Conservation (phyloP, 2,329 filamentous ascomycete species). For the Verticillium tricorpus region DNA sequence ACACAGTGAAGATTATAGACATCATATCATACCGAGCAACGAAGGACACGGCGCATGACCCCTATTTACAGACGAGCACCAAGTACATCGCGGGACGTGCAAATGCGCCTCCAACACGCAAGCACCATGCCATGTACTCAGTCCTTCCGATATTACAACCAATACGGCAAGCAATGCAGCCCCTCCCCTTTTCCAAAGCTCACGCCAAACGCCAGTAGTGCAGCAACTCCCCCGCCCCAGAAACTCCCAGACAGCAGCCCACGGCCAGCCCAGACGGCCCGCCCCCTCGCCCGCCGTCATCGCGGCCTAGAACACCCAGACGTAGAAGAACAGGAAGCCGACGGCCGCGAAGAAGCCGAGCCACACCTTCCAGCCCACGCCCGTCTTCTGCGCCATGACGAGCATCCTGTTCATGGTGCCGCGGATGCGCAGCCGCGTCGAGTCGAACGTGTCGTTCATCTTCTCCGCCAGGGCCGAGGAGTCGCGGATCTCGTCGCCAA, state of each 20-base stretch:
- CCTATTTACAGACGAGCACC: too few species aligned
- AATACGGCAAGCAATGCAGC: too few species aligned
- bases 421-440: constrained; percentile 70
- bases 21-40: too few species aligned
- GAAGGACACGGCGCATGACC: too few species aligned
- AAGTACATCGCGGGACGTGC: too few species aligned
- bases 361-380: constrained; percentile 96
- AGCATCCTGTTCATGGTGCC: constrained; percentile 98
- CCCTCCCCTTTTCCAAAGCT: too few species aligned
- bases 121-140: too few species aligned
- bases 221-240: too few species aligned
- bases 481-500: constrained; percentile 92
- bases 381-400: constrained; percentile 88
- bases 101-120: too few species aligned
- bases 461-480: constrained; percentile 84
- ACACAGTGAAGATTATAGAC: too few species aligned
- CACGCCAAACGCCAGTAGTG: too few species aligned
- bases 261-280: background rate
- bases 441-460: constrained; percentile 94
- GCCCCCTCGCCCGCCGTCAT: constrained; percentile 14
- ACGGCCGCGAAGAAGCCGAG: constrained; percentile 82
- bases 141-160: too few species aligned
- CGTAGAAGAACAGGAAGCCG: constrained; percentile 79
- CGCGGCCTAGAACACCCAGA: constrained; percentile 70
- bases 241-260: background rate